These are phyloP conservation scores for Nemania serpens DNA, from an alignment of 2,329 filamentous ascomycete species.

Conservation along the genomic window DNA sequence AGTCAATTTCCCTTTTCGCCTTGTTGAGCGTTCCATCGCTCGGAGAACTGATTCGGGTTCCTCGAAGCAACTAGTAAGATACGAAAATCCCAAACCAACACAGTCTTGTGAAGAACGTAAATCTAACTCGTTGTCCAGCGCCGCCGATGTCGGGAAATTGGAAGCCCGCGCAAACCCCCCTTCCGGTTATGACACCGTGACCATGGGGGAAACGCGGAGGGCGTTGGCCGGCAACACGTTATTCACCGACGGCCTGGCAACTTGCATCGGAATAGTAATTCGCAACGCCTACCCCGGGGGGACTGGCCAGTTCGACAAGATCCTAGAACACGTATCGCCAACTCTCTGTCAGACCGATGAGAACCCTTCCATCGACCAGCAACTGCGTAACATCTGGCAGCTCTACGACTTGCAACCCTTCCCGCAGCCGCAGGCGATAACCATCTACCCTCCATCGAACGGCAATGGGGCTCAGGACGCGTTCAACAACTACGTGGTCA, in stretches of 20 bases:
- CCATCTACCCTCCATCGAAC: neutral
- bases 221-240: neutral
- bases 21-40: conserved; percentile 5
- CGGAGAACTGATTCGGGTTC: neutral
- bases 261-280: neutral
- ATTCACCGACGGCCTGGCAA: neutral
- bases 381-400: conserved; percentile 3
- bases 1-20: neutral
- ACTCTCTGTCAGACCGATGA: neutral
- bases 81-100: neutral
- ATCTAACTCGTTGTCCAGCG: neutral
- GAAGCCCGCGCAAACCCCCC: conserved; percentile 2
- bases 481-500: neutral
- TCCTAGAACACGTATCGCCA: conserved; percentile 1
- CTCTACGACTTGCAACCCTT: neutral
- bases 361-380: neutral
- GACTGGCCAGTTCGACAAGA: neutral
- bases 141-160: neutral
- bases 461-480: neutral
- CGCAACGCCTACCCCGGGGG: neutral
- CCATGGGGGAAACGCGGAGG: neutral
- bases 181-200: neutral
- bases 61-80: neutral
- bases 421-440: neutral
- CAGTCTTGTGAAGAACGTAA: neutral